Base-by-base conservation (phyloP, 148 eudicot genomes). In the Vaccinium macrocarpon region DNA sequence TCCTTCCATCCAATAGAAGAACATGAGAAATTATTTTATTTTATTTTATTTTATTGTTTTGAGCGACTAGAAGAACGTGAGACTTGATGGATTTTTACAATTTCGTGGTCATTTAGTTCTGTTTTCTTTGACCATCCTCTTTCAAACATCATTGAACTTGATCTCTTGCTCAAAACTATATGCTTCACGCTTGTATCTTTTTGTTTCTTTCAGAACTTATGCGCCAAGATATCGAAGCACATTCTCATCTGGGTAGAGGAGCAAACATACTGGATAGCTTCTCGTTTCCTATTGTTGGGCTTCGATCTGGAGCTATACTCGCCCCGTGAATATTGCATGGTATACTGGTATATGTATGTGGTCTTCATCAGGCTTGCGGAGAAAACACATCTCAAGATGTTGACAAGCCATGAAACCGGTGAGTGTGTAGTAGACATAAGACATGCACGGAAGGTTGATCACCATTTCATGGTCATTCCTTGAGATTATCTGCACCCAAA, bases 261-360 rank as follows among this genome's bases (percentile, higher is more conserved):
- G 92, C 96, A 91, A 86, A 95, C 98, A 82, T 95, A 95, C 85
- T 97, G 98, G 99, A 93, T 97, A 74, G 98, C 98, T 82, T 90
- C 87, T 61, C 95, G 98, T 50, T 97, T 95, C 84, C 95, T 97
- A 55, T 86, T 87, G 79, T 86, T 97, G 92, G 99, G 99, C 42
- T 97, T 97, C 84, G 97, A 97, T 72, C 86, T 95, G 85, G 98
- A 97, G 84, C 90, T 97, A 50, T 95, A 97, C 86, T 93, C 98
- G 38, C 88, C 94, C 49, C 70, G 85, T 81, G 99, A 97, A 86
- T 97, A 92, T 85, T 97, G 99, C 94, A 97, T 97, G 99, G 99
- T 95, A 19, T 95, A 97, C 88, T 97, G 99, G 99, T 95, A 97
- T 89, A 88, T 92, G 35, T 95, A 93, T 86, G 92, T 93, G 80